Evolutionary conservation across 2,329 filamentous ascomycete species (phyloP).

Genomic region (Zelopaecilomyces penicillatus): DNA sequence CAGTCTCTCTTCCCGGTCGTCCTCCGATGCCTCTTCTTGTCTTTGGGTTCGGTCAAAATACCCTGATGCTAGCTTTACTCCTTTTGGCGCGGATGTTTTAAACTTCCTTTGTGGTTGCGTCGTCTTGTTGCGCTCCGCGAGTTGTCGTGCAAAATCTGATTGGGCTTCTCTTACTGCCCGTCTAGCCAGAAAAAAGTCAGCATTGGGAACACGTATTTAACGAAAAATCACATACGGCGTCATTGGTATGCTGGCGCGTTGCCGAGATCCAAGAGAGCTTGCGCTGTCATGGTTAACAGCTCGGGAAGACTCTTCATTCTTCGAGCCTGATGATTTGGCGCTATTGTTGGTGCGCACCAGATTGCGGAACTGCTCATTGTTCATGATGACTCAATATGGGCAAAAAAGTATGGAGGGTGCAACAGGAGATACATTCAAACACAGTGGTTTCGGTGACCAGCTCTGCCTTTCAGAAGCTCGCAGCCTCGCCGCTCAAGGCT

Average conservation of each 20-base stretch:
- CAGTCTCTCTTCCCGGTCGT: conserved; percentile 55
- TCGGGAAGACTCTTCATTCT: conserved; percentile 37
- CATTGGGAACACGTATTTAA: neutral
- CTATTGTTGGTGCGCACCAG: conserved; percentile 53
- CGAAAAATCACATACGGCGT: conserved; percentile 60
- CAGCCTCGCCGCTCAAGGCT: conserved; percentile 14
- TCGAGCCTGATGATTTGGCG: conserved; percentile 29
- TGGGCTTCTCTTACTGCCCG: conserved; percentile 51
- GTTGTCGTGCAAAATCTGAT: conserved; percentile 72
- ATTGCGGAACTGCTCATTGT: conserved; percentile 89
- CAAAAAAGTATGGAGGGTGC: neutral
- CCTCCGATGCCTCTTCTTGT: conserved; percentile 45
- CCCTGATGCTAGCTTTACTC: conserved; percentile 67
- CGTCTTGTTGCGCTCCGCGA: conserved; percentile 61
- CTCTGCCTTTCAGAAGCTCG: conserved; percentile 6
- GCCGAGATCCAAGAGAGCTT: conserved; percentile 62
- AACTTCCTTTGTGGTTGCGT: conserved; percentile 60
- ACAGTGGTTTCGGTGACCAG: neutral
- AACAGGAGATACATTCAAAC: neutral
- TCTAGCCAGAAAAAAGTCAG: conserved; percentile 31
- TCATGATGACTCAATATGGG: conserved; percentile 53
- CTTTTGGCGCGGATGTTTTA: conserved; percentile 73
- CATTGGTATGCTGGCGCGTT: conserved; percentile 81
- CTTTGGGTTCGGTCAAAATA: conserved; percentile 75
- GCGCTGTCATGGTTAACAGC: conserved; percentile 21